Evolutionary conservation across 805 yeast species (phyloP).

Genomic region (Wickerhamomyces queroliae): DNA sequence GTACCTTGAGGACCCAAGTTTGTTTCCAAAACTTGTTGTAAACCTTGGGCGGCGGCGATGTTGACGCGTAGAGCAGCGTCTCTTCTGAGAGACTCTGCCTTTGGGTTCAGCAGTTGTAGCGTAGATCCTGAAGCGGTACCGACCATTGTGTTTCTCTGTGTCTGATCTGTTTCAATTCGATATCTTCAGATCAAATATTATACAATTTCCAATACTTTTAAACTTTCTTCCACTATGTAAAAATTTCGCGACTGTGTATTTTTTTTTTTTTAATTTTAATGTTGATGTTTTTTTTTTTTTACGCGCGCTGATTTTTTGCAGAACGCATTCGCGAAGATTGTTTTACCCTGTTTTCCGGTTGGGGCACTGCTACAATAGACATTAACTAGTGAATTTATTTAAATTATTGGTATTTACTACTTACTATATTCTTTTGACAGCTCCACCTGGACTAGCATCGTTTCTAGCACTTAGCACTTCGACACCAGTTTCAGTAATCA

Average conservation of each 20-base stretch:
- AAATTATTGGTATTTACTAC: too few species aligned
- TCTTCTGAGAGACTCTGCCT: conserved; percentile 95
- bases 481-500: conserved; percentile 90
- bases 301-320: not conserved
- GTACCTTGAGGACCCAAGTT: conserved; percentile 98
- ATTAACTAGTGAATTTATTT: too few species aligned
- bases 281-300: not conserved
- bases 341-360: not conserved
- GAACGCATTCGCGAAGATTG: not conserved
- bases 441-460: conserved; percentile 85
- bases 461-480: conserved; percentile 85
- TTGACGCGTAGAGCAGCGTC: conserved; percentile 94
- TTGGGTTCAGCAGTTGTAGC: conserved; percentile 88
- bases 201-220: not conserved
- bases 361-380: too few species aligned
- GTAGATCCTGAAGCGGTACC: conserved; percentile 30
- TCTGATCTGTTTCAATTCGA: not conserved
- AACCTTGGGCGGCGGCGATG: conserved; percentile 93
- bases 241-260: not conserved
- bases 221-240: not conserved
- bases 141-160: not conserved
- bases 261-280: too few species aligned
- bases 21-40: conserved; percentile 86
- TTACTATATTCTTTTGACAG: conserved; percentile 51
- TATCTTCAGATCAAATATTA: not conserved